Percentiles rank a stretch among this genome's conserved stretches.
Evolutionary conservation across 2,329 filamentous ascomycete species (phyloP).

Genomic region (Neonectria hederae): DNA sequence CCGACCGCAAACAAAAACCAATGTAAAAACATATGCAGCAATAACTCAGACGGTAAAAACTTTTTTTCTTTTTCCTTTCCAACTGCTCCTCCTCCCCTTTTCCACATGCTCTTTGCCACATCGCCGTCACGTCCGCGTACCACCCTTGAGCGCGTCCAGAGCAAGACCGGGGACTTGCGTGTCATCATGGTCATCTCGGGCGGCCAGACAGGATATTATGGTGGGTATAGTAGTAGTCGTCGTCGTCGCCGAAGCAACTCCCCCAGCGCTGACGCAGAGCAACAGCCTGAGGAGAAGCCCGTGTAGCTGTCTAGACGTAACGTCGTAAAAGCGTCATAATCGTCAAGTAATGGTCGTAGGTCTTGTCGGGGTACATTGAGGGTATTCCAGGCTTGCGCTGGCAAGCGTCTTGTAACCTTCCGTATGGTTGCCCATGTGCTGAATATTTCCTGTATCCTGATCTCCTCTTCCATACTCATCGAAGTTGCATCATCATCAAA

Average conservation of each 20-base stretch:
- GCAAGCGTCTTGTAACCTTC: constrained; percentile 46
- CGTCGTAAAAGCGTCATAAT: constrained; percentile 59
- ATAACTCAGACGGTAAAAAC: constrained; percentile 35
- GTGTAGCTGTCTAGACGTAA: constrained; percentile 58
- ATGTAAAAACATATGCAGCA: constrained; percentile 36
- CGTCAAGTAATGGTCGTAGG: constrained; percentile 54
- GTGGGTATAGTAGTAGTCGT: constrained; percentile 53
- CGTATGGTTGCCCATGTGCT: constrained; percentile 54
- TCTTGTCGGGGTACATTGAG: constrained; percentile 47
- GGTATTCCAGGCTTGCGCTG: constrained; percentile 44
- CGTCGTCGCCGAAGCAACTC: constrained; percentile 50
- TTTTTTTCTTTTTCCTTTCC: constrained; percentile 44
- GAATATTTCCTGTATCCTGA: constrained; percentile 53
- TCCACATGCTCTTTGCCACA: constrained; percentile 24
- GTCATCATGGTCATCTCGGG: constrained; percentile 47
- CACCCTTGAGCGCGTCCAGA: constrained; percentile 29
- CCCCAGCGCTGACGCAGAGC: constrained; percentile 43
- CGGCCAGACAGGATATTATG: constrained; percentile 52
- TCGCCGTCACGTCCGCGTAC: constrained; percentile 30
- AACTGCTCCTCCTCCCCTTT: constrained; percentile 24
- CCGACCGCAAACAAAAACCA: constrained; percentile 26
- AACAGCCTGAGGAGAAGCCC: constrained; percentile 46
- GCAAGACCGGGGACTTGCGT: constrained; percentile 34
- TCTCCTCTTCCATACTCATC: constrained; percentile 52
- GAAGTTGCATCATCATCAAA: constrained; percentile 52